phyloP scores from a whole-genome alignment of 768 basidiomycete species.

The Suillus plorans region DNA sequence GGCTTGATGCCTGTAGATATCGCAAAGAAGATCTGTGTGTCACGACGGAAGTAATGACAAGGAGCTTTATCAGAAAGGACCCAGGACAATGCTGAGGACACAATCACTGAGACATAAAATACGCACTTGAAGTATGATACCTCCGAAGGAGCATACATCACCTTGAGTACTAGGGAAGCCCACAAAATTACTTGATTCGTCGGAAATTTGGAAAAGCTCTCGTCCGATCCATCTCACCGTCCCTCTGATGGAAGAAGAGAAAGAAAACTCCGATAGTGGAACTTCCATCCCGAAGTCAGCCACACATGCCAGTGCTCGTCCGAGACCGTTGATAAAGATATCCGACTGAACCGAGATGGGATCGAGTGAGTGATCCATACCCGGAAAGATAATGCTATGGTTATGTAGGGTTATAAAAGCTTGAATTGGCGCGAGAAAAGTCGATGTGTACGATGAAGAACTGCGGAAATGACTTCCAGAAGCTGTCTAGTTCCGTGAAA shows the following conservation, averaged over 20 bases:
- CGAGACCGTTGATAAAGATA: slow-evolving; percentile 11
- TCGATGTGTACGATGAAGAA: slow-evolving; percentile 6
- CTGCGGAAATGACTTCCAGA: neutral
- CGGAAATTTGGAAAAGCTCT: slow-evolving; percentile 3
- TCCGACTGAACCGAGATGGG: slow-evolving; percentile 2
- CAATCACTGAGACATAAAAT: slow-evolving; percentile 23
- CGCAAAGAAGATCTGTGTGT: slow-evolving; percentile 18
- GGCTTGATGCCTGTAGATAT: slow-evolving; percentile 13
- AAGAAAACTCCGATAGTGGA: slow-evolving; percentile 11
- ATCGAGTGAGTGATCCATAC: slow-evolving; percentile 5
- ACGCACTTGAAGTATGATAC: slow-evolving; percentile 23
- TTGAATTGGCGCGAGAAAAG: neutral
- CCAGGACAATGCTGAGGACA: slow-evolving; percentile 1
- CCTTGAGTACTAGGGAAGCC: neutral
- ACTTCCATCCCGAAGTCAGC: slow-evolving; percentile 9
- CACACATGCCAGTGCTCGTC: neutral
- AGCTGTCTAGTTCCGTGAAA: neutral
- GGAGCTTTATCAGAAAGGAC: slow-evolving; percentile 20
- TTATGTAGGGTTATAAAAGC: slow-evolving; percentile 5
- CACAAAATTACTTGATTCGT: neutral
- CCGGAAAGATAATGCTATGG: slow-evolving; percentile 2
- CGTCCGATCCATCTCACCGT: slow-evolving; percentile 11
- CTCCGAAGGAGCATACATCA: slow-evolving; percentile 21
- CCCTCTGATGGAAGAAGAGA: slow-evolving; percentile 1
- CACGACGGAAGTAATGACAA: slow-evolving; percentile 20